phyloP scores from a whole-genome alignment of 352 stramenopile species.

The Phytophthora quininea region DNA sequence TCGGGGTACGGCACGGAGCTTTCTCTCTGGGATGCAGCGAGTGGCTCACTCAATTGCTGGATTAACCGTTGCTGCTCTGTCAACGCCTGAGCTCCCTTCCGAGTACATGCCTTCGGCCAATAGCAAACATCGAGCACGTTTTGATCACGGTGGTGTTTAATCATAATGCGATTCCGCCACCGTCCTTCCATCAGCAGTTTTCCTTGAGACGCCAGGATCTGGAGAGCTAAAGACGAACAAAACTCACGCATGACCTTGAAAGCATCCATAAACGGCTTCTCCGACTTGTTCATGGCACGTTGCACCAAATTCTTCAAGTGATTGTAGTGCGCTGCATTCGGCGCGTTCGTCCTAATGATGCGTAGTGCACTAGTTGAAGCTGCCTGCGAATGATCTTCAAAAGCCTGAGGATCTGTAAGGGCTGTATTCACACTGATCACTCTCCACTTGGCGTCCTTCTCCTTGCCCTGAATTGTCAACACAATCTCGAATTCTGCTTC shows the following conservation, averaged over 20 bases:
- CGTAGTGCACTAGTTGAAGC: conserved; percentile 72
- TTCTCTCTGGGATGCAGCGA: conserved; percentile 21
- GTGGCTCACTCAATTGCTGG: conserved; percentile 57
- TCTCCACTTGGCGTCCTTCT: conserved; percentile 75
- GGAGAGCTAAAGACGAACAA: conserved; percentile 75
- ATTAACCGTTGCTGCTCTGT: conserved; percentile 72
- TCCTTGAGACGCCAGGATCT: conserved; percentile 77
- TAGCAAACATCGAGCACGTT: conserved; percentile 86
- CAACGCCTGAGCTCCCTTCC: conserved; percentile 52
- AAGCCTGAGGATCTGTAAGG: conserved; percentile 63
- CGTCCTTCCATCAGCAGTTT: conserved; percentile 81
- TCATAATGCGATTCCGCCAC: conserved; percentile 81
- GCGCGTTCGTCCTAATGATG: conserved; percentile 81
- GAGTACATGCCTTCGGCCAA: conserved; percentile 74
- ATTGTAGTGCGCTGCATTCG: conserved; percentile 76
- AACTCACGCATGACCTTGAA: conserved; percentile 88
- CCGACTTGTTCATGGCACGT: conserved; percentile 86
- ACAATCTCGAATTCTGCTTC: conserved; percentile 88
- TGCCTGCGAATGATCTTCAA: conserved; percentile 56
- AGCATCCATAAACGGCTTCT: conserved; percentile 75
- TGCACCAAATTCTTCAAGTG: conserved; percentile 88
- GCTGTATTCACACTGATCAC: conserved; percentile 84
- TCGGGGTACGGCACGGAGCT: conserved; percentile 56
- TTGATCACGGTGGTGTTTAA: conserved; percentile 80
- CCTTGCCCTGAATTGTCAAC: conserved; percentile 82